Evolutionary conservation across 2,329 filamentous ascomycete species (phyloP).

Genomic region (Triangularia verruculosa): DNA sequence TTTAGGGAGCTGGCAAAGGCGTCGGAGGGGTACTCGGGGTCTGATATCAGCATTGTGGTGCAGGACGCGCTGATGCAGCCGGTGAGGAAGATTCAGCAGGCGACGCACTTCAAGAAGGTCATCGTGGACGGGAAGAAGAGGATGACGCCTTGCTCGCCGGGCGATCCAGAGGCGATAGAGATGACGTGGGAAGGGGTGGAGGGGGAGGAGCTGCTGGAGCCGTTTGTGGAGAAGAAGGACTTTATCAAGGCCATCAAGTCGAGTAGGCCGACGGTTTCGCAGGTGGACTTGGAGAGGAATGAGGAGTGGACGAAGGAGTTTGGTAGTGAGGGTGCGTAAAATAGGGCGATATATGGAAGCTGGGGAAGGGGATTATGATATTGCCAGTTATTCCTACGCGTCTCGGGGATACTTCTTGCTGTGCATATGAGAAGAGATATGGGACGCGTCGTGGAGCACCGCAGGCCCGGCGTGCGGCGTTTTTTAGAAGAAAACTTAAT

Average conservation of each 20-base stretch:
- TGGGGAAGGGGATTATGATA: too few relatives aligned
- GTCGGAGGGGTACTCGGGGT: conserved; percentile 92
- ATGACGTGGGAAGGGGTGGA: conserved; percentile 92
- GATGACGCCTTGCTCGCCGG: conserved; percentile 89
- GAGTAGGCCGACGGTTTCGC: conserved; percentile 84
- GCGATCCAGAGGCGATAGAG: conserved; percentile 78
- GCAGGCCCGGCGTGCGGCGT: conserved; percentile 23
- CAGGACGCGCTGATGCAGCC: conserved; percentile 98
- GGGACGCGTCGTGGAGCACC: background rate
- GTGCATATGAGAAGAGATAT: background rate
- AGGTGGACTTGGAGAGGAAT: conserved; percentile 78
- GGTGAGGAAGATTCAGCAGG: conserved; percentile 92
- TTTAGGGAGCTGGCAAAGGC: conserved; percentile 75
- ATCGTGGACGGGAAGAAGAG: conserved; percentile 64
- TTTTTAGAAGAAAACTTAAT: background rate
- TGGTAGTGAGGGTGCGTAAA: conserved; percentile 75
- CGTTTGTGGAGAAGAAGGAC: conserved; percentile 82
- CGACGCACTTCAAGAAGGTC: conserved; percentile 96
- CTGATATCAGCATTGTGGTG: conserved; percentile 92
- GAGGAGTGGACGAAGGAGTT: conserved; percentile 95
- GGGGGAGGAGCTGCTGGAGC: conserved; percentile 80
- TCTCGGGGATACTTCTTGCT: background rate
- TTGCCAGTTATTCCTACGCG: too few relatives aligned
- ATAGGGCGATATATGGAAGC: background rate
- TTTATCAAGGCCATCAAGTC: conserved; percentile 89